Evolutionary conservation across 106 monocot genomes (phyloP), one percentile per base, ranked within the genome.

Genomic region (Apostasia shenzhenica): DNA sequence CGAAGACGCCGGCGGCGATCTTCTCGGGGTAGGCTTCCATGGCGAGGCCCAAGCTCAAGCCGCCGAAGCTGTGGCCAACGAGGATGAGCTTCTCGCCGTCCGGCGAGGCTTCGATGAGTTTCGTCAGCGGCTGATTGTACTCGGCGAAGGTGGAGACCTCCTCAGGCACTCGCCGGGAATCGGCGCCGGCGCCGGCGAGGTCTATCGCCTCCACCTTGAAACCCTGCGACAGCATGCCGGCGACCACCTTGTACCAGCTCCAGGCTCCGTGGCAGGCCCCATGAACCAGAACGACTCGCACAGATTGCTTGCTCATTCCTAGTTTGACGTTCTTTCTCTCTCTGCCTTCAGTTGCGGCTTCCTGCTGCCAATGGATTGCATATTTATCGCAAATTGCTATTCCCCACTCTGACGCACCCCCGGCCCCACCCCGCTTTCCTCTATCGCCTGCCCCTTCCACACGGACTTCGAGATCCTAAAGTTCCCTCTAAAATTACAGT

Each of bases 221-320:
- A 41, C 78, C 85, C 4, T 69, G 51, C 1, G 54, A 48, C 39
- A 14, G 13, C 3, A 85, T 68, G 0, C 58, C 38, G 3, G 68
- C 59, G 6, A 70, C 48, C 2, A 86, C 63, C 66, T 76, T 86
- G 69, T 82, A 86, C 82, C 86, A 86, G 64, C 72, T 74, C 81
- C 85, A 85, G 5, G 81, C 85, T 1, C 85, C 85, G n/a, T 76
- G 81, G 47, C 78, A 67, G 13, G 45, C 7, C 8, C 85, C 85
- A 58, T 86, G 86, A 8, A 76, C 82, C 0, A 82, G 73, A 39
- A 82, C 39, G 38, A 83, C 73, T 8, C 38, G 42, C 62, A 59
- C 6, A 41, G 9, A 3, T 39, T n/a, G 37, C 10, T 8, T 8
- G 40, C 11, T 59, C 59, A 59, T 57, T 14, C 37, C 39, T 11